Evolutionary conservation across 2,329 filamentous ascomycete species (phyloP).

Genomic region (Sporothrix globosa): DNA sequence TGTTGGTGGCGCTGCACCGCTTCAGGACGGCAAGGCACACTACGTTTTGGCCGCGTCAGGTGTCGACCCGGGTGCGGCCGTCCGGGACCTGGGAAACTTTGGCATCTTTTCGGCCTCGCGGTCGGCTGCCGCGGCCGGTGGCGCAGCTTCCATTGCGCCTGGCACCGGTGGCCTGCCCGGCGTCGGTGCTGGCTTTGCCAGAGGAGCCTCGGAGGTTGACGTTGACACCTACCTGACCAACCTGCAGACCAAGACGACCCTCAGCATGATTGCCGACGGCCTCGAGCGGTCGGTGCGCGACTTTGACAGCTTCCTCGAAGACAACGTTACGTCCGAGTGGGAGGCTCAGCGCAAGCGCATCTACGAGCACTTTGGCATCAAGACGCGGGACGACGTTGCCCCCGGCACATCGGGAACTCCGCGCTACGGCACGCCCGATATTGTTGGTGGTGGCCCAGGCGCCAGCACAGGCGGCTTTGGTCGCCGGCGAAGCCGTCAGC

Average conservation of each 20-base stretch:
- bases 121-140: slow-evolving; percentile 38
- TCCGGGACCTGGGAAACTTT: slow-evolving; percentile 84
- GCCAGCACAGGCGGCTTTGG: slow-evolving; percentile 63
- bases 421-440: slow-evolving; percentile 35
- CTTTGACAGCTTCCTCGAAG: slow-evolving; percentile 91
- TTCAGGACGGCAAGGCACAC: slow-evolving; percentile 69
- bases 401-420: slow-evolving; percentile 31
- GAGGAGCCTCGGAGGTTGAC: slow-evolving; percentile 59
- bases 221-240: slow-evolving; percentile 80
- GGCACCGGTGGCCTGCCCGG: not conserved
- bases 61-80: slow-evolving; percentile 81
- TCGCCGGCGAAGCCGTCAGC: slow-evolving; percentile 49
- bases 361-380: slow-evolving; percentile 94
- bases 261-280: slow-evolving; percentile 91
- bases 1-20: slow-evolving; percentile 44
- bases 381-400: slow-evolving; percentile 55
- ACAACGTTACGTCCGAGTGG: slow-evolving; percentile 95
- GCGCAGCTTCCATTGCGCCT: not conserved
- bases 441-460: slow-evolving; percentile 33
- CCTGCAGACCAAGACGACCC: slow-evolving; percentile 84
- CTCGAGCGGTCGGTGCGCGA: slow-evolving; percentile 85
- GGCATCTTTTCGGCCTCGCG: slow-evolving; percentile 52
- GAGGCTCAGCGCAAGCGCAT: slow-evolving; percentile 90
- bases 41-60: slow-evolving; percentile 93
- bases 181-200: slow-evolving; percentile 5